These are phyloP conservation scores for Xylaria sp. DNA, from an alignment of 2,329 filamentous ascomycete species.

Conservation along the genomic window DNA sequence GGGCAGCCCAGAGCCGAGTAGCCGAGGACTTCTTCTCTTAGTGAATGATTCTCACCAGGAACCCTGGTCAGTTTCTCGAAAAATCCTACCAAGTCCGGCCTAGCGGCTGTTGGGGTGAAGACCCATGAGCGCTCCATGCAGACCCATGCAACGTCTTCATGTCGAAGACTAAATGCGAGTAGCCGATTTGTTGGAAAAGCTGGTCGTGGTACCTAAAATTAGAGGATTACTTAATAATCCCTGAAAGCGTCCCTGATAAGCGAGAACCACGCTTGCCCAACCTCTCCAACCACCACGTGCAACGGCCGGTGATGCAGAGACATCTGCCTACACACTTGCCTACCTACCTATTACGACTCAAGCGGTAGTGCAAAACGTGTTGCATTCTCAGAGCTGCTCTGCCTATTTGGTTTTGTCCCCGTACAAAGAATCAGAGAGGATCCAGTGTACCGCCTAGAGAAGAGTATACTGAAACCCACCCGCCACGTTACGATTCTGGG, in stretches of 20 bases:
- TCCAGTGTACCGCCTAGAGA: background rate
- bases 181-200: constrained; percentile 37
- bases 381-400: background rate
- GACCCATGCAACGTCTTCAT: constrained; percentile 17
- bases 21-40: constrained; percentile 20
- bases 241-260: constrained; percentile 24
- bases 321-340: background rate
- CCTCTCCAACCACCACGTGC: constrained; percentile 31
- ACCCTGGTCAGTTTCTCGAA: constrained; percentile 38
- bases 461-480: constrained; percentile 6
- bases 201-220: constrained; percentile 34
- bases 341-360: constrained; percentile 14
- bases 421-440: background rate
- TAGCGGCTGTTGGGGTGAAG: constrained; percentile 27
- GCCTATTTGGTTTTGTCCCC: background rate
- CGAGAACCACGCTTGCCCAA: constrained; percentile 24
- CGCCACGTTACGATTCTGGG: constrained; percentile 16
- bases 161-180: constrained; percentile 25
- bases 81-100: constrained; percentile 34
- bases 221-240: constrained; percentile 32
- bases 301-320: constrained; percentile 18
- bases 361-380: constrained; percentile 5
- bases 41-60: constrained; percentile 31
- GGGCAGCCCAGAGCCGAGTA: constrained; percentile 29
- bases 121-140: constrained; percentile 2